phyloP scores from a whole-genome alignment of 2,329 filamentous ascomycete species.

The Colletotrichum lindemuthianum region DNA sequence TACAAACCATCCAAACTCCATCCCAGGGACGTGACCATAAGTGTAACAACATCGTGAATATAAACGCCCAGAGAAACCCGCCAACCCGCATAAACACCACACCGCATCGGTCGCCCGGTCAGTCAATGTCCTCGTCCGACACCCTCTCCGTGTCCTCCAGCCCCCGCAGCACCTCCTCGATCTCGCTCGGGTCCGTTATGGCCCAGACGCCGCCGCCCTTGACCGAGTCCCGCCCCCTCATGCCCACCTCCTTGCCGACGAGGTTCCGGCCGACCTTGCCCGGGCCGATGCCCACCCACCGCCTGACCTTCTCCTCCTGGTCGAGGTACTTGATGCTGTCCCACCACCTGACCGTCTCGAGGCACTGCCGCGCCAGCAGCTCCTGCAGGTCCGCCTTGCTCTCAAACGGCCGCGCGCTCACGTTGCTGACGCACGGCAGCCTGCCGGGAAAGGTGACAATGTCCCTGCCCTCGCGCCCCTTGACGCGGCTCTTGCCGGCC shows the following conservation, averaged over 20 bases:
- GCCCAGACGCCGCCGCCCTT: constrained; percentile 95
- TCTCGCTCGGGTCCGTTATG: constrained; percentile 81
- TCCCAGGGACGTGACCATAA: too few species aligned
- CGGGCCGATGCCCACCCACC: constrained; percentile 93
- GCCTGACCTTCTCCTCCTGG: constrained; percentile 79
- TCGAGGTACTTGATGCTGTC: constrained; percentile 91
- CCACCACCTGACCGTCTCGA: constrained; percentile 97
- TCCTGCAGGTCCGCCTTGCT: constrained; percentile 81
- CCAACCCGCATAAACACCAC: background rate
- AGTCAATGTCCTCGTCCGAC: constrained; percentile 58
- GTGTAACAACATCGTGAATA: background rate
- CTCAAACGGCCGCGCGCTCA: constrained; percentile 80
- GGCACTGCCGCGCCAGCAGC: constrained; percentile 80
- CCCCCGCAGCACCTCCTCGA: constrained; percentile 73
- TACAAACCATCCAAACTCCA: background rate
- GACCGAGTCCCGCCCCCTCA: constrained; percentile 78
- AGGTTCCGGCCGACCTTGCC: constrained; percentile 94
- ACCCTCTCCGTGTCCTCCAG: constrained; percentile 71
- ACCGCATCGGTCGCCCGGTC: constrained; percentile 1
- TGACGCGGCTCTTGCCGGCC: constrained; percentile 64
- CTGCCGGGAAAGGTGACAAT: constrained; percentile 79
- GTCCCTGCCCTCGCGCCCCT: constrained; percentile 65
- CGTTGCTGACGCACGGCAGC: constrained; percentile 86
- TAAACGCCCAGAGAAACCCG: constrained; percentile 2
- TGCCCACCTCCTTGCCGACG: constrained; percentile 94